A percentile compares a stretch with the other conserved stretches of the same genome.
Conservation (phyloP, 495 filamentous ascomycete genomes). For the Neurospora pannonica region DNA sequence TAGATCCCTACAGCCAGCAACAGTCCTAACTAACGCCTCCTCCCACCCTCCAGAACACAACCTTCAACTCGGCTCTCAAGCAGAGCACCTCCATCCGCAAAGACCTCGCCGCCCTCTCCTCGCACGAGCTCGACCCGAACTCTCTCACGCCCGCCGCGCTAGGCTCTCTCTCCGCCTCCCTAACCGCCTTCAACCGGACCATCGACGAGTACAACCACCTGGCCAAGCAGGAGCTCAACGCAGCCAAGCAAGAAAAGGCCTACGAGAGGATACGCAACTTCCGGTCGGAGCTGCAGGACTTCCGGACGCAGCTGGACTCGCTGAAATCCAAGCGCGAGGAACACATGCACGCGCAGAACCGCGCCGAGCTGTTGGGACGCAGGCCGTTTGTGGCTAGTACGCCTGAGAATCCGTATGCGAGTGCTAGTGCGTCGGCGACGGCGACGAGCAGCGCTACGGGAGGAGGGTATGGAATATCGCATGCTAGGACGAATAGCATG, state of each 20-base stretch:
- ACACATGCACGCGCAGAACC: slow-evolving; percentile 58
- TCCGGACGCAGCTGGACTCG: slow-evolving; percentile 62
- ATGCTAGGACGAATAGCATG: slow-evolving; percentile 20
- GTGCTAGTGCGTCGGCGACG: slow-evolving; percentile 30
- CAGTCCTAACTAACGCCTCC: background rate
- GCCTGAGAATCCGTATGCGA: slow-evolving; percentile 84
- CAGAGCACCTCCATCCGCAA: slow-evolving; percentile 80
- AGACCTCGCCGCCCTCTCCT: slow-evolving; percentile 67
- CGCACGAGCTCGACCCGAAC: slow-evolving; percentile 50
- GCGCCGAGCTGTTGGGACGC: slow-evolving; percentile 81
- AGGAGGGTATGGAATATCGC: slow-evolving; percentile 17
- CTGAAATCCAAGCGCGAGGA: slow-evolving; percentile 71
- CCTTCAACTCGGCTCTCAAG: slow-evolving; percentile 93
- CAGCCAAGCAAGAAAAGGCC: slow-evolving; percentile 84
- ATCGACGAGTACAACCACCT: slow-evolving; percentile 86
- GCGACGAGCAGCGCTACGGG: slow-evolving; percentile 22
- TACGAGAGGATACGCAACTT: slow-evolving; percentile 79
- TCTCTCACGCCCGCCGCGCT: slow-evolving; percentile 27
- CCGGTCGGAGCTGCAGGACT: slow-evolving; percentile 69
- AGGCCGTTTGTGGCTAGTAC: slow-evolving; percentile 78
- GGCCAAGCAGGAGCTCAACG: slow-evolving; percentile 77
- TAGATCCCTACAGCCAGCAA: background rate
- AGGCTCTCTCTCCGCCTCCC: slow-evolving; percentile 56
- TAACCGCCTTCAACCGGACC: slow-evolving; percentile 82
- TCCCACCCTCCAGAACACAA: slow-evolving; percentile 52